These are phyloP conservation scores for Leishmania tarentolae DNA, from an alignment of 208 protist genomes.

Conservation along the genomic window DNA sequence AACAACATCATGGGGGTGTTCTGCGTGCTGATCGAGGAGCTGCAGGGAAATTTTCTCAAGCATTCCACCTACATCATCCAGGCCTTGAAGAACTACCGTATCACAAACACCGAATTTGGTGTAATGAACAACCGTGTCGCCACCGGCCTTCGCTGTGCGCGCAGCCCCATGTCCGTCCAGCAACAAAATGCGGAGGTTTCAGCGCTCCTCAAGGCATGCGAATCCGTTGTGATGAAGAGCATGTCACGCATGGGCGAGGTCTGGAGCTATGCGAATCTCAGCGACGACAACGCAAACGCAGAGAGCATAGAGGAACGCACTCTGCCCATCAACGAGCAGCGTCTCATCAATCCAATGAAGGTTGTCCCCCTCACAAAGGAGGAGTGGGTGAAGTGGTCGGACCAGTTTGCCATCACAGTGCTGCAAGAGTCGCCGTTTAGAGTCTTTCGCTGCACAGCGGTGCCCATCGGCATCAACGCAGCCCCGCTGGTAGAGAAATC, in stretches of 20 bases:
- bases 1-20: constrained; percentile 82
- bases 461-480: constrained; percentile 65
- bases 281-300: constrained; percentile 41
- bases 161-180: constrained; percentile 35
- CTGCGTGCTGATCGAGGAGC: constrained; percentile 50
- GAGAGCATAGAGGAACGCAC: constrained; percentile 47
- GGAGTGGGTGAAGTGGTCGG: constrained; percentile 79
- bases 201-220: constrained; percentile 62
- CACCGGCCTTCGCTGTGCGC: constrained; percentile 43
- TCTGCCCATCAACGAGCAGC: constrained; percentile 64
- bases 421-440: constrained; percentile 86
- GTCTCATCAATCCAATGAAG: constrained; percentile 58
- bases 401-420: constrained; percentile 67
- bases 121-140: constrained; percentile 60
- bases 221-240: constrained; percentile 46
- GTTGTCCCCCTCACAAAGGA: constrained; percentile 71
- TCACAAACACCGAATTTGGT: constrained; percentile 63
- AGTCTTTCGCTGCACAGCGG: constrained; percentile 81
- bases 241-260: constrained; percentile 63
- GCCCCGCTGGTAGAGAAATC: constrained; percentile 71
- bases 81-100: constrained; percentile 66
- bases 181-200: constrained; percentile 55
- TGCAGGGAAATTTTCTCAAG: constrained; percentile 84
- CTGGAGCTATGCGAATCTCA: constrained; percentile 52
- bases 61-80: constrained; percentile 70